These are phyloP conservation scores for Paraconiothyrium brasiliense DNA, from an alignment of 2,329 filamentous ascomycete genomes.

Conservation along the genomic window DNA sequence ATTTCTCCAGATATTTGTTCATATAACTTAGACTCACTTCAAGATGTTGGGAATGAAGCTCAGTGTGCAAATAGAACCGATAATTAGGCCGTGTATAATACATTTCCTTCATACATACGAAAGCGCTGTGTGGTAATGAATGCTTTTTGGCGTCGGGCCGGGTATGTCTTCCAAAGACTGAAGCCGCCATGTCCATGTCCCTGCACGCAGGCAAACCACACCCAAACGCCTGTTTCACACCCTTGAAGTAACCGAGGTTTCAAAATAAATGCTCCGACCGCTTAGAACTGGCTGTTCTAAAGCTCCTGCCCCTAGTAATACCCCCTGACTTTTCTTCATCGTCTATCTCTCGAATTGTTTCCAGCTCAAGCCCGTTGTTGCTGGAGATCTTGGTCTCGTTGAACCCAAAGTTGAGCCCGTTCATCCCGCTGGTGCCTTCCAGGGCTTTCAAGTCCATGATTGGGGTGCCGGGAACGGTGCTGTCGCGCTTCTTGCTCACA, in stretches of 20 bases:
- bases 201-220: not conserved
- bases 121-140: not conserved
- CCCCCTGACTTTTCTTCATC: constrained; percentile 9
- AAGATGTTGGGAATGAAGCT: not conserved
- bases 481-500: constrained; percentile 1
- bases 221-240: constrained; percentile 4
- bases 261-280: not conserved
- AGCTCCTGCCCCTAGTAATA: constrained; percentile 3
- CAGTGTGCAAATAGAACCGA: no score
- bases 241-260: not conserved
- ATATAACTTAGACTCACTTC: not conserved
- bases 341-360: constrained; percentile 12
- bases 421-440: constrained; percentile 2
- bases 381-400: constrained; percentile 15
- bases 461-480: not conserved
- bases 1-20: no score
- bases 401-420: constrained; percentile 20
- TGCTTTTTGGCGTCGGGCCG: constrained; percentile 5
- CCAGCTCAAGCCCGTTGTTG: constrained; percentile 10
- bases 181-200: not conserved
- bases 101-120: not conserved
- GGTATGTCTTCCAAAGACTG: not conserved
- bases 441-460: not conserved
- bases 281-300: not conserved
- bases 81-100: not conserved